phyloP scores from a whole-genome alignment of 2,329 filamentous ascomycete genomes.

The Ceratocystis ficicola region DNA sequence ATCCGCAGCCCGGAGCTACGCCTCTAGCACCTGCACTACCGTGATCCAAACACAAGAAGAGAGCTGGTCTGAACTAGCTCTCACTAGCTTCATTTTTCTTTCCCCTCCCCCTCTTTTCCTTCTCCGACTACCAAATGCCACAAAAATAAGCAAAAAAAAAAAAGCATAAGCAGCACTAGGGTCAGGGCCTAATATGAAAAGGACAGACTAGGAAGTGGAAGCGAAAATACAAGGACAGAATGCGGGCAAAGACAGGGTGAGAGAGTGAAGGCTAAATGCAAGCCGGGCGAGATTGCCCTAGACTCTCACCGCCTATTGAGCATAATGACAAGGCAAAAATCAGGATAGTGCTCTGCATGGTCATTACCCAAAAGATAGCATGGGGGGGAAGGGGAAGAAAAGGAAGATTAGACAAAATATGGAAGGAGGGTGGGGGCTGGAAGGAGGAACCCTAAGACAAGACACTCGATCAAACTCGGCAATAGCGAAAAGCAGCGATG shows the following conservation, averaged over 20 bases:
- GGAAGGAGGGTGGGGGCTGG: not conserved
- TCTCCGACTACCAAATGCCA: not conserved
- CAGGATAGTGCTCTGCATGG: not conserved
- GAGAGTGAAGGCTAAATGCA: not conserved
- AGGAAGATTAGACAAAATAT: not conserved
- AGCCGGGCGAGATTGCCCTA: not conserved
- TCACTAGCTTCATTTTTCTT: not conserved
- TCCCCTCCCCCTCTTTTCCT: not conserved
- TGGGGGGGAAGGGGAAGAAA: not conserved
- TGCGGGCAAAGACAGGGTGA: not conserved
- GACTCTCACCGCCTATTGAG: conserved; percentile 11
- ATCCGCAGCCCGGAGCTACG: not conserved
- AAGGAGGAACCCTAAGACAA: not conserved
- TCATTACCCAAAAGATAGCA: not conserved
- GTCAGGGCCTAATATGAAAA: not conserved
- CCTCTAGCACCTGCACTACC: not conserved
- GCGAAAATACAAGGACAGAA: not conserved
- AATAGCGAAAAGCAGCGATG: not conserved
- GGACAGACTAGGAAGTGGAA: conserved; percentile 3
- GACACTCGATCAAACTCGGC: not conserved
- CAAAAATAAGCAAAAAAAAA: not conserved
- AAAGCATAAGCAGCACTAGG: not conserved
- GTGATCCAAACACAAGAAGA: not conserved
- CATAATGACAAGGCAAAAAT: not conserved
- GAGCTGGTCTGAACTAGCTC: not conserved